Base-by-base conservation (phyloP, 495 filamentous ascomycete species). In the Penicillium riverlandense region DNA sequence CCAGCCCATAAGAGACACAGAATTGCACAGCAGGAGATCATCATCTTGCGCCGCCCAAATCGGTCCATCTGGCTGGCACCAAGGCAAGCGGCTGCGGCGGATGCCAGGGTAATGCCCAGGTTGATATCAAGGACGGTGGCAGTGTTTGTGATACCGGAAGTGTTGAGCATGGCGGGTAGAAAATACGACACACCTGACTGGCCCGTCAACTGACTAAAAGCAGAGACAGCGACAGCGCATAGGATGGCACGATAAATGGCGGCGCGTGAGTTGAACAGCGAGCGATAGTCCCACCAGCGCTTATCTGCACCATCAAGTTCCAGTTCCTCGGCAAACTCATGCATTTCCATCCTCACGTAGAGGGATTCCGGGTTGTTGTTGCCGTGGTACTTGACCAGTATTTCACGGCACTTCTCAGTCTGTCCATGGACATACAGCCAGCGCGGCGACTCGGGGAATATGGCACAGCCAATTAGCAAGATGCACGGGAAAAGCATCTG, bases 61-160 rank as follows among this genome's bases (percentile, higher is more conserved):
- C 77, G 66, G 35, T 86, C 84, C 5, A 81, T 76, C 50, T 84
- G 71, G 41, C 70, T 66, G 14, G 84, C 80, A 14, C 84, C 84
- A 22, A 74, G 53, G 7, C 79, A 66, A 5, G 82, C 80, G 47
- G 42, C 13, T 4, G 35, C 45, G 14, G 32, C 42, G n/a, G 52
- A 47, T 13, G 49, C 41, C n/a, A 59, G 14, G 8, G 32, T 50
- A 38, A 11, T 35, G 0, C 51, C 51, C 5, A 54, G 35, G 35
- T 54, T 54, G 39, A 54, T 41, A 12, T 51, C 37, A 6, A 50
- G 44, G 6, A 50, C 32, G 8, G 11, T 30, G 16, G 27, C 11
- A 0, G 47, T 29, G 14, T 45, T 33, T 1, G 47, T 50, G 12
- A 50, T 12, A 9, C 47, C 47, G 32, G 43, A 30, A 10, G 43